Base-by-base conservation (phyloP, 2,329 filamentous ascomycete species). In the Scorias spongiosa region DNA sequence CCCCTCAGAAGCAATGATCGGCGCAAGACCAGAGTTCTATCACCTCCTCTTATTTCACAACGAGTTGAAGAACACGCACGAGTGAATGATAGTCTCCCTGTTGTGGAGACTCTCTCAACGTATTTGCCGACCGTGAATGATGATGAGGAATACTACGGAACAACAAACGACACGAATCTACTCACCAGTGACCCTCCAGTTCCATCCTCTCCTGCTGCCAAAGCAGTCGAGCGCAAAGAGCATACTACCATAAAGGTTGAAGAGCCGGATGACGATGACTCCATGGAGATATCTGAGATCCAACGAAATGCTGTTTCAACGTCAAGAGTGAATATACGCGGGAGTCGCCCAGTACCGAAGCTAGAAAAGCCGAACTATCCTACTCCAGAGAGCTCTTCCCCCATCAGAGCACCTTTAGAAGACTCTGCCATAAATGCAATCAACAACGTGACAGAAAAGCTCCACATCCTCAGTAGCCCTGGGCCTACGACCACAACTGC, bases 271-370 rank as follows among this genome's bases (percentile, higher is more conserved):
- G 85, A 93, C 29, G 81, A 85, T 39, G 76, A 80, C 49, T 72
- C 88, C 67, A 84, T 95, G 78, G 88, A 94, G 58, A 77, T 95
- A 43, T 79, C 84, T 17, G 82, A 93, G 60, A 75, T 74, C 45
- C 83, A 80, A 12, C 71, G 74, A 46, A 57, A 68, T 29, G 67
- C 79, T 18, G 73, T 82, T 46, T 78, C 75, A 44, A 67, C 76
- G 8, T 68, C 77, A 10, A 89, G 80, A 50, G 76, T 96, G 52
- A 96, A 98, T 60, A 78, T 95, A 60, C 74, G 84, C 20, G 87
- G 85, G 41, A 83, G 80, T 50, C 78, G 86, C 34, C 81, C 83
- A 20, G 74, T 80, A 30, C 85, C 84, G 53, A 93, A 83, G 61
- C 55, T 66, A 28, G 72, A 80, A 54, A 84, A 88, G 60, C 63